Base-by-base conservation (phyloP, 768 basidiomycete species). In the Hygrocybe coccinea region DNA sequence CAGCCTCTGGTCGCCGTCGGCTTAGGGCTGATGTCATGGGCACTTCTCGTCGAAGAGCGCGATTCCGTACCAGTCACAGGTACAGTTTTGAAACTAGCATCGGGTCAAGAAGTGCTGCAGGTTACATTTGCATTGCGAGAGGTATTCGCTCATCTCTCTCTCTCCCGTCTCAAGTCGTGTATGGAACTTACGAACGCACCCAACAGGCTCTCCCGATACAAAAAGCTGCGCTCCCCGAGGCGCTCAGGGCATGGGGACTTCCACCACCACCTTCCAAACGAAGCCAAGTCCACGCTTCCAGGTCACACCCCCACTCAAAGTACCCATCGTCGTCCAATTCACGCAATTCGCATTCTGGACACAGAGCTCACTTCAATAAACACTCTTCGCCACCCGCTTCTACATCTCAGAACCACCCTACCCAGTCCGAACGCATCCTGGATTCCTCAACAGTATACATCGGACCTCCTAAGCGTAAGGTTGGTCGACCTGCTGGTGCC, bases 11-110 rank as follows among this genome's bases (percentile, higher is more conserved):
- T 90, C 11, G 85, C 87, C 1, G 84, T 89, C 34, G 89, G 84
- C 15, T 76, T 87, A 29, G 89, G 89, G 5, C 73, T 87, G 5
- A 84, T 91, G 80, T 89, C 88, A 0, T 80, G 80, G 77, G 86
- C 79, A 1, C 68, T 89, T 24, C 65, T 70, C 33, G 71, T 76
- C 2, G 74, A 74, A 8, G 76, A 81, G 52, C 76, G 46, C 15
- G 52, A 76, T 17, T 65, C 66, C 7, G 65, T 74, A 1, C 59
- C 68, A 9, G 84, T 85, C 1, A 81, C 81, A 3, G 89, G 89
- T 2, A 88, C 86, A 2, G 60, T 89, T 29, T 74, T 80, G 36
- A 79, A 71, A 59, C 68, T 77, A 24, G 71, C 69, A 2, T 74
- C 77, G 0, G 79, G 79, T 3, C 76, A 79, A 47, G 77, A 81